These are phyloP conservation scores for Talaromyces sp. DNA, from an alignment of 2,329 filamentous ascomycete species.

Conservation along the genomic window DNA sequence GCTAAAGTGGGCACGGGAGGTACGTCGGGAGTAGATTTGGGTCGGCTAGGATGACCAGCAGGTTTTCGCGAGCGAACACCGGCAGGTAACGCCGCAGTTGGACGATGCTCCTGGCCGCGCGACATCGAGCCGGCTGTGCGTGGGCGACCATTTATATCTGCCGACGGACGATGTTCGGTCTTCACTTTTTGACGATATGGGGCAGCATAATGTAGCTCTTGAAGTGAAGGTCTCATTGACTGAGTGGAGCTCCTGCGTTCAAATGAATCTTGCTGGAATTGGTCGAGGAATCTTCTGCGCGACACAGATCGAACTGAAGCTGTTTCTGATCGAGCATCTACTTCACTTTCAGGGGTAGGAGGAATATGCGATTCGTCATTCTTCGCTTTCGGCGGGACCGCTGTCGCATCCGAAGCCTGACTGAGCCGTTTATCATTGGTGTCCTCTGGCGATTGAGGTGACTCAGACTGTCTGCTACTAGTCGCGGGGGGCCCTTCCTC, in stretches of 20 bases:
- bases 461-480: conserved; percentile 15
- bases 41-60: conserved; percentile 45
- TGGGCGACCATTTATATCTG: conserved; percentile 57
- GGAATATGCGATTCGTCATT: conserved; percentile 15
- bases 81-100: conserved; percentile 74
- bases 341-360: conserved; percentile 9
- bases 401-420: conserved; percentile 34
- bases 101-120: conserved; percentile 54
- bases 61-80: conserved; percentile 65
- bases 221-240: conserved; percentile 43
- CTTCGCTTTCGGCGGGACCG: conserved; percentile 27
- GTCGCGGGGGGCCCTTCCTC: conserved; percentile 62
- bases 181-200: conserved; percentile 66
- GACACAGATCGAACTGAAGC: conserved; percentile 26
- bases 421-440: conserved; percentile 22
- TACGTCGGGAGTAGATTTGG: conserved; percentile 44
- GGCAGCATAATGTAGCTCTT: conserved; percentile 42
- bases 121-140: conserved; percentile 53
- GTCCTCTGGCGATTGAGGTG: background rate
- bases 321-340: conserved; percentile 23
- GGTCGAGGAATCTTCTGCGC: conserved; percentile 31
- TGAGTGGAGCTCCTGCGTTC: conserved; percentile 40
- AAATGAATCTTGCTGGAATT: conserved; percentile 33
- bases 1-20: conserved; percentile 26
- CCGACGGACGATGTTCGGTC: conserved; percentile 78